Conservation (phyloP, 2,329 filamentous ascomycete genomes). For the Akanthomyces dipterigenus region DNA sequence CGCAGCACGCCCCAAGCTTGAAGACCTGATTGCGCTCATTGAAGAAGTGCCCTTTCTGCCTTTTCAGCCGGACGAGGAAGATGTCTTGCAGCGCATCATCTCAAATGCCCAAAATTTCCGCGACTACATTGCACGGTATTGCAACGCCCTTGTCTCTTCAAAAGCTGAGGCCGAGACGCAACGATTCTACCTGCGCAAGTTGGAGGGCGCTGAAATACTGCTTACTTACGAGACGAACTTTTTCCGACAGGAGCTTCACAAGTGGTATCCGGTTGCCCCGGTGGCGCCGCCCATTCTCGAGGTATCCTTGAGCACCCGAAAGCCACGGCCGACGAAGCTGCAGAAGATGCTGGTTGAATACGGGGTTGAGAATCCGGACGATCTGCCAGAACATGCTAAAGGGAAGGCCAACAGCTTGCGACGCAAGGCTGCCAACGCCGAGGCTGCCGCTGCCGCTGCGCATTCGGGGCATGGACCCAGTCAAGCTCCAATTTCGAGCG, state of each 20-base stretch:
- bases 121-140: conserved; percentile 71
- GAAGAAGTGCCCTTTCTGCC: conserved; percentile 75
- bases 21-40: conserved; percentile 78
- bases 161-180: conserved; percentile 83
- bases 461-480: conserved; percentile 16
- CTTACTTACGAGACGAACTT: conserved; percentile 94
- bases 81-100: conserved; percentile 78
- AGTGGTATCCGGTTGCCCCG: conserved; percentile 85
- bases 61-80: conserved; percentile 94
- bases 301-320: conserved; percentile 83
- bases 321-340: conserved; percentile 91
- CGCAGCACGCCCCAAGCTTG: conserved; percentile 88
- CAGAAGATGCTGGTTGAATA: conserved; percentile 89
- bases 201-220: conserved; percentile 92
- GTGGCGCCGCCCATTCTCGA: conserved; percentile 80
- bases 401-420: conserved; percentile 70
- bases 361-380: conserved; percentile 83
- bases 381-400: conserved; percentile 75
- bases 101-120: conserved; percentile 79
- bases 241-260: conserved; percentile 91
- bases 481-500: conserved; percentile 16
- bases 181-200: conserved; percentile 92
- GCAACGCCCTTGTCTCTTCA: conserved; percentile 73
- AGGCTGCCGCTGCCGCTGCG: conserved; percentile 38
- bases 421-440: conserved; percentile 60